Conservation (phyloP, 2,329 filamentous ascomycete species). For the Phyllosticta paracitricarpa region DNA sequence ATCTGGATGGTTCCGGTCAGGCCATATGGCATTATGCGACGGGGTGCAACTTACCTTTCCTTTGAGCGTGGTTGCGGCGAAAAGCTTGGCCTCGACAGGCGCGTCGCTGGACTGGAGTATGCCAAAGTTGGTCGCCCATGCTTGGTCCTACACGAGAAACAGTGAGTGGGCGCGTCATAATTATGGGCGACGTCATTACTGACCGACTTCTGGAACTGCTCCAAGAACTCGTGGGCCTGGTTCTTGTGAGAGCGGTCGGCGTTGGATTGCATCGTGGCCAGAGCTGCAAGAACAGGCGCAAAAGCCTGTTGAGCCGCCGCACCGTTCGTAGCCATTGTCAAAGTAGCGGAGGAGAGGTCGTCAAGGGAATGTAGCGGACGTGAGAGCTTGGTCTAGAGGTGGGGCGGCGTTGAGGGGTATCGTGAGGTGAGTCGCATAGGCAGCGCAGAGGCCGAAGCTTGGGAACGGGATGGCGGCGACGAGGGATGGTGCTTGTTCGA, state of each 20-base stretch:
- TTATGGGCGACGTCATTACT: slow-evolving; percentile 20
- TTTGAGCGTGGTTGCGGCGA: slow-evolving; percentile 92
- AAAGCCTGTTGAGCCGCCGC: slow-evolving; percentile 60
- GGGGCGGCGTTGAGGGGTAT: slow-evolving; percentile 10
- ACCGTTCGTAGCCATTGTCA: slow-evolving; percentile 57
- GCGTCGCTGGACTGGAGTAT: slow-evolving; percentile 70
- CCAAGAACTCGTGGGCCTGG: slow-evolving; percentile 81
- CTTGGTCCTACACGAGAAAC: slow-evolving; percentile 55
- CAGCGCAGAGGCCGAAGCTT: slow-evolving; percentile 4
- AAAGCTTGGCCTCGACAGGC: slow-evolving; percentile 78
- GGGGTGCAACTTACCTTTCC: slow-evolving; percentile 64
- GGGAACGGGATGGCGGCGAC: background rate
- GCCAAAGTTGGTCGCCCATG: slow-evolving; percentile 80
- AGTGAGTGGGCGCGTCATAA: slow-evolving; percentile 15
- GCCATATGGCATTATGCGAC: background rate
- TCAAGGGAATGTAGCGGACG: background rate
- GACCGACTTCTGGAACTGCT: slow-evolving; percentile 97
- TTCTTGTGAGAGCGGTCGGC: slow-evolving; percentile 74
- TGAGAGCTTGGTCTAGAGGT: slow-evolving; percentile 8
- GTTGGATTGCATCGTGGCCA: slow-evolving; percentile 82
- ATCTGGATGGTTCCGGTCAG: slow-evolving; percentile 52
- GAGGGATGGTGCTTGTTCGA: background rate
- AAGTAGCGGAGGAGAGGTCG: slow-evolving; percentile 1
- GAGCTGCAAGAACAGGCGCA: slow-evolving; percentile 74
- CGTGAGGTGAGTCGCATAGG: slow-evolving; percentile 11